Evolutionary conservation across 2,329 filamentous ascomycete species (phyloP).

Genomic region (Myriosclerotinia scirpicola): DNA sequence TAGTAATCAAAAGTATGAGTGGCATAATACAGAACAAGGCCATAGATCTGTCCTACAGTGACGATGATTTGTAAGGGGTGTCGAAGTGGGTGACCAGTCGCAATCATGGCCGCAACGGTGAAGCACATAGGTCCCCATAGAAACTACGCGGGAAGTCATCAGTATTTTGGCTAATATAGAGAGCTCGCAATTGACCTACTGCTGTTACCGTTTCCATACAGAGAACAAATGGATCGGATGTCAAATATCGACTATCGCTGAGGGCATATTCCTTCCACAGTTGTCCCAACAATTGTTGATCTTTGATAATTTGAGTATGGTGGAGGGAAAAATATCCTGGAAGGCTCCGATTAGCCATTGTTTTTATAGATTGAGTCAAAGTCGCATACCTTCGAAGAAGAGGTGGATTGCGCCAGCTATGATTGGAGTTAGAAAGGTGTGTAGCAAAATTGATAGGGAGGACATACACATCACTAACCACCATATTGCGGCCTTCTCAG

Average conservation of each 20-base stretch:
- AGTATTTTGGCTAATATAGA: not conserved
- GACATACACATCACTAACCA: slow-evolving; percentile 75
- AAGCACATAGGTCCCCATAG: slow-evolving; percentile 61
- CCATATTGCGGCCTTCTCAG: slow-evolving; percentile 61
- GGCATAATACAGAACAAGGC: slow-evolving; percentile 62
- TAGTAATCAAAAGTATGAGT: slow-evolving; percentile 55
- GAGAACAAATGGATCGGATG: slow-evolving; percentile 53
- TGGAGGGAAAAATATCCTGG: slow-evolving; percentile 51
- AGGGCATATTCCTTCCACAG: slow-evolving; percentile 60
- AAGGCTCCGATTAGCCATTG: not conserved
- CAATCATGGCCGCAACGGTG: slow-evolving; percentile 49
- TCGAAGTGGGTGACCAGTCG: slow-evolving; percentile 46
- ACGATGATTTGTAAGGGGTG: slow-evolving; percentile 51
- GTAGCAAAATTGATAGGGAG: not conserved
- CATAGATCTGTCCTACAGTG: slow-evolving; percentile 46
- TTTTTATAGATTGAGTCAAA: not conserved
- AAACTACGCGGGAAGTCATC: slow-evolving; percentile 42
- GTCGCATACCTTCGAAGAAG: slow-evolving; percentile 40
- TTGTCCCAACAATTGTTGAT: slow-evolving; percentile 50
- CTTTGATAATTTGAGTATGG: slow-evolving; percentile 45
- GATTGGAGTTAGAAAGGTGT: not conserved
- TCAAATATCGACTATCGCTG: slow-evolving; percentile 57
- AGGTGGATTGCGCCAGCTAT: slow-evolving; percentile 39
- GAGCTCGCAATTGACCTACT: slow-evolving; percentile 28
- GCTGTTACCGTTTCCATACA: slow-evolving; percentile 57